These are phyloP conservation scores for Fonsecaea pugnacius DNA, from an alignment of 2,329 filamentous ascomycete genomes.

Conservation along the genomic window DNA sequence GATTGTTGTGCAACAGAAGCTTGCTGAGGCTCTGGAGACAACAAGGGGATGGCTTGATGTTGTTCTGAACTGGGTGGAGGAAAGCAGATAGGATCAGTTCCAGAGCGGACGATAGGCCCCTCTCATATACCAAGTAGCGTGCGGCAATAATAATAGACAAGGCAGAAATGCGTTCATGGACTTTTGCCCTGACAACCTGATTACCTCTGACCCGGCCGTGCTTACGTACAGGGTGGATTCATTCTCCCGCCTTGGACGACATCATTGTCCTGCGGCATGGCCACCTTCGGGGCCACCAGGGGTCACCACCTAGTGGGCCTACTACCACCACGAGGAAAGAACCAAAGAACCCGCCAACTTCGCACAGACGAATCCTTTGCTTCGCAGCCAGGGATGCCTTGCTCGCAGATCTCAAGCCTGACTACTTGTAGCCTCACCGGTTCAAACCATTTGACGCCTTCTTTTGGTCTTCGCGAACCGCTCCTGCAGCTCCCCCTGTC, in stretches of 20 bases:
- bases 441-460: background rate
- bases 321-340: background rate
- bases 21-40: background rate
- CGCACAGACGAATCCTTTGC: background rate
- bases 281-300: constrained; percentile 19
- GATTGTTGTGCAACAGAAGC: background rate
- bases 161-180: constrained; percentile 9
- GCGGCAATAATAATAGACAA: background rate
- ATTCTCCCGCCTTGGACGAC: constrained; percentile 23
- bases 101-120: background rate
- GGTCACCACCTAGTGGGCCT: background rate
- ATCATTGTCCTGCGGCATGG: constrained; percentile 23
- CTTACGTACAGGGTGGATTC: background rate
- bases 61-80: background rate
- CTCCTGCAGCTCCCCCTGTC: background rate
- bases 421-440: background rate
- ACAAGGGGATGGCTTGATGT: background rate
- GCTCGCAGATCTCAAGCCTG: background rate
- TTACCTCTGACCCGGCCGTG: constrained; percentile 4
- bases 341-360: background rate
- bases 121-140: background rate
- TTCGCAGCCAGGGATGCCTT: background rate
- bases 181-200: constrained; percentile 17
- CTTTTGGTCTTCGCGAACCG: too few relatives aligned
- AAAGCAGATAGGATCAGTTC: background rate